These are phyloP conservation scores for Globisporangium parvum DNA, from an alignment of 352 stramenopile species.

Conservation along the genomic window DNA sequence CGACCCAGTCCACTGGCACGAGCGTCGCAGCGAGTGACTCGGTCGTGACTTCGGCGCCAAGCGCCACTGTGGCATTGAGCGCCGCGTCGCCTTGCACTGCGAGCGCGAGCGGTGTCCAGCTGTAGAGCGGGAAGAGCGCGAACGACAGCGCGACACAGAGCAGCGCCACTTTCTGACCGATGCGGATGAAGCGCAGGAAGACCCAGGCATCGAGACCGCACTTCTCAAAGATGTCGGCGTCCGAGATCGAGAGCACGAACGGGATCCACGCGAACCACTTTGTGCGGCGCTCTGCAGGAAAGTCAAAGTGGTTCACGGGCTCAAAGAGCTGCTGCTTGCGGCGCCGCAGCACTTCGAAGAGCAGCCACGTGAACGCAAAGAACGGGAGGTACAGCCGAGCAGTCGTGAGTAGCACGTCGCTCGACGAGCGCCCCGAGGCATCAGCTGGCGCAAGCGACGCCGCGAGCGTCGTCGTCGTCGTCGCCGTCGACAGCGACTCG, in stretches of 20 bases:
- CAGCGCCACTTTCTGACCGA: conserved; percentile 59
- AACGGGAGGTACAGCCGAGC: conserved; percentile 61
- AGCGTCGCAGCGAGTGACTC: conserved; percentile 23
- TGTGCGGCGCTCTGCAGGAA: conserved; percentile 22
- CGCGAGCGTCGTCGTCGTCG: not conserved
- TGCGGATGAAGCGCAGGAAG: conserved; percentile 67
- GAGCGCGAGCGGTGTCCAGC: conserved; percentile 33
- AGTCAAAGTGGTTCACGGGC: conserved; percentile 37
- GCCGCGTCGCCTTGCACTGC: conserved; percentile 17
- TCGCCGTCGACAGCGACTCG: not conserved
- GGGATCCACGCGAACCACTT: conserved; percentile 53
- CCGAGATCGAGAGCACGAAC: conserved; percentile 47
- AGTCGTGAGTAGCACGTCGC: conserved; percentile 52
- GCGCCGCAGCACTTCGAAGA: conserved; percentile 58
- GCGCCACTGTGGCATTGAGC: conserved; percentile 20
- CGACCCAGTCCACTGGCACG: conserved; percentile 44
- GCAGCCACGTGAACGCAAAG: conserved; percentile 39
- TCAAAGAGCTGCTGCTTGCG: conserved; percentile 38
- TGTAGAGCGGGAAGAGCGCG: conserved; percentile 70
- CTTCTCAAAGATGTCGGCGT: conserved; percentile 48
- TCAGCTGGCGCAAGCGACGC: conserved; percentile 7
- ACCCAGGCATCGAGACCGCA: conserved; percentile 71
- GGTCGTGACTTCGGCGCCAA: conserved; percentile 12
- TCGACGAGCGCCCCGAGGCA: conserved; percentile 20
- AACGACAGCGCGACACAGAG: conserved; percentile 47